phyloP scores from a whole-genome alignment of 345 rosid species.

The Cardamine resedifolia region DNA sequence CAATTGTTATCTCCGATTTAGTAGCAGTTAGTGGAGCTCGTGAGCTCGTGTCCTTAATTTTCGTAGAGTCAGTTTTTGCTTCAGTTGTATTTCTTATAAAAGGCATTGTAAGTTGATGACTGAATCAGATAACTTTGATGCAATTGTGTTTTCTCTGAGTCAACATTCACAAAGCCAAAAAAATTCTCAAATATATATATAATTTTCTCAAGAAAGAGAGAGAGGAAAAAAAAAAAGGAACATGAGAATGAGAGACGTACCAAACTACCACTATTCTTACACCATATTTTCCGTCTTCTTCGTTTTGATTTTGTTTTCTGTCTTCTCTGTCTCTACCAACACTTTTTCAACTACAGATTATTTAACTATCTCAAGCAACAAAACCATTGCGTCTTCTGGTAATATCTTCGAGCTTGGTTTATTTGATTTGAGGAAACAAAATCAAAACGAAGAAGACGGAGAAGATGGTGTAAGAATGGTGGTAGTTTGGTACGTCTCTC shows the following conservation, averaged over 20 bases:
- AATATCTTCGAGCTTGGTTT: conserved; percentile 71
- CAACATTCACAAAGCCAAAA: no score
- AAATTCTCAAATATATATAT: no score
- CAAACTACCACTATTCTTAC: conserved; percentile 29
- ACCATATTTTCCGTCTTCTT: conserved; percentile 32
- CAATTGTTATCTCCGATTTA: no score
- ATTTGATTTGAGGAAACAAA: conserved; percentile 46
- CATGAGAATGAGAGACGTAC: conserved; percentile 29
- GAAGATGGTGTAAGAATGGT: conserved; percentile 33
- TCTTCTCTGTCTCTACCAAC: conserved; percentile 43
- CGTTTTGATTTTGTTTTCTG: conserved; percentile 39
- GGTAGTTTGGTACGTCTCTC: conserved; percentile 29
- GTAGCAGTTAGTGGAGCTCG: no score
- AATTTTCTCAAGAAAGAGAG: no score
- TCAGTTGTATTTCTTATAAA: no score
- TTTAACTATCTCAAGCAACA: conserved; percentile 42
- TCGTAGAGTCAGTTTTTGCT: no score
- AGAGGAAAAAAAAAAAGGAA: no score
- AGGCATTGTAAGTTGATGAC: no score
- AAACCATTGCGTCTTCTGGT: conserved; percentile 58
- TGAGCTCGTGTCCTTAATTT: no score
- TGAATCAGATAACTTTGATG: no score
- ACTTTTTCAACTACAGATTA: conserved; percentile 43
- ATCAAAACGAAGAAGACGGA: conserved; percentile 33
- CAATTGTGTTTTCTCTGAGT: no score